These are phyloP conservation scores for Komagataella pastoris DNA, from an alignment of 805 yeast genomes.

Conservation along the genomic window DNA sequence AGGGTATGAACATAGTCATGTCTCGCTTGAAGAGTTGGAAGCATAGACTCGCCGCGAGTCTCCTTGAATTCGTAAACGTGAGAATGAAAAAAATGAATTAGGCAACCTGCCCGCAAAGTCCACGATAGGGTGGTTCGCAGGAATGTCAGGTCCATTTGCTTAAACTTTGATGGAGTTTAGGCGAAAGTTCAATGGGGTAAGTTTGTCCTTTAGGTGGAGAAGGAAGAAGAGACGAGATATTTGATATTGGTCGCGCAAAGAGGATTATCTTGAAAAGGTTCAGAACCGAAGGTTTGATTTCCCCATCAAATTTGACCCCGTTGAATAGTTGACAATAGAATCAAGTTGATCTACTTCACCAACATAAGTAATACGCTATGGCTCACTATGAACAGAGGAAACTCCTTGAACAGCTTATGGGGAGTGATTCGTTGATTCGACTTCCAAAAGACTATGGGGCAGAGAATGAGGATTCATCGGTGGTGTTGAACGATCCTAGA, in stretches of 20 bases:
- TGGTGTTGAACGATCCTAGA: slow-evolving; percentile 34
- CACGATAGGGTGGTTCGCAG: slow-evolving; percentile 24
- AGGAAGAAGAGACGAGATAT: neutral
- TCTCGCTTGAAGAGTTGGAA: slow-evolving; percentile 68
- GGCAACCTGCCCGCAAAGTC: slow-evolving; percentile 47
- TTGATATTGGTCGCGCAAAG: neutral
- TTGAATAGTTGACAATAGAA: neutral
- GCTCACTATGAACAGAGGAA: slow-evolving; percentile 62
- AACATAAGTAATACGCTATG: slow-evolving; percentile 13
- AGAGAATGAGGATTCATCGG: slow-evolving; percentile 7
- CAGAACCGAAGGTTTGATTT: neutral
- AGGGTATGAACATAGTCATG: slow-evolving; percentile 73
- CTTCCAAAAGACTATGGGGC: slow-evolving; percentile 15
- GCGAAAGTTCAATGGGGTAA: neutral
- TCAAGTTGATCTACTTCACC: neutral
- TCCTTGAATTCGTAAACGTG: slow-evolving; percentile 64
- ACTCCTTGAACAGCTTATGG: slow-evolving; percentile 73
- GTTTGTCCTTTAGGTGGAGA: neutral
- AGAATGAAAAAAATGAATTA: slow-evolving; percentile 52
- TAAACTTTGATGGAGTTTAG: neutral
- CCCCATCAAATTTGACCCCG: neutral
- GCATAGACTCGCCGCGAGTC: slow-evolving; percentile 90
- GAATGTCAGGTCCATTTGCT: neutral
- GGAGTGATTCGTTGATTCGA: slow-evolving; percentile 31
- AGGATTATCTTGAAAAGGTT: neutral